Base-by-base conservation (phyloP, 208 protist genomes). In the Porcisia deanei region DNA sequence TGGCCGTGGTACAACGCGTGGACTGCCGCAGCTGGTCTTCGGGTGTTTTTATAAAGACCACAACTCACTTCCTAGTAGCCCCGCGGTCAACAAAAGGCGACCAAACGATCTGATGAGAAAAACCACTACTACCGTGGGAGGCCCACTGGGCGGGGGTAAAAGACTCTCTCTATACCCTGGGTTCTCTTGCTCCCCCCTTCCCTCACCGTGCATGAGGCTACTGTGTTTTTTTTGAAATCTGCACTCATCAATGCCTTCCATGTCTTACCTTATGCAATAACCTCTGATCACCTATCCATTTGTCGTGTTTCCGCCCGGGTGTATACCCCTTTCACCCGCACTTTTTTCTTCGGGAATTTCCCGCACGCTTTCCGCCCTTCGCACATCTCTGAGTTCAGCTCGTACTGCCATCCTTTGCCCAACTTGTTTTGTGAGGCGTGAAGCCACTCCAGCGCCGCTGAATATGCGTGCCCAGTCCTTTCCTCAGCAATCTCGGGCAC, bases 391-490 rank as follows among this genome's bases (percentile, higher is more conserved):
- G 16, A 16, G 9, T 14, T 47, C 37, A 67, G 63, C 8, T 52
- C 3, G 22, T 30, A 52, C 37, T 9, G 41, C 41, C 41, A 49
- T 25, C 47, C 3, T n/a, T n/a, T 22, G 22, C 55, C 18, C 39
- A 10, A 7, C 34, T 37, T 41, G 30, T 22, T 34, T 25, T 57
- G 30, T 7, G 2, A 25, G 5, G 8, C 39, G 30, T 71, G 5
- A 71, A 58, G 25, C 34, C 16, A 14, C n/a, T 45, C 10, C 45
- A 39, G 43, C 10, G 20, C 66, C 52, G 30, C 37, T 14, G 0
- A 61, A 16, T 22, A 76, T 79, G 64, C 79, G 37, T 76, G 55
- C 75, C 18, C 80, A 84, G 70, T 10, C 53, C 5, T 75, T 84
- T 68, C 65, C 76, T 14, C 75, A 84, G 54, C 76, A 53, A 55